Percentiles rank a stretch among this genome's conserved stretches.
These are phyloP conservation scores for Krasilnikovozyma curviuscula DNA, from an alignment of 768 basidiomycete species.

Conservation along the genomic window DNA sequence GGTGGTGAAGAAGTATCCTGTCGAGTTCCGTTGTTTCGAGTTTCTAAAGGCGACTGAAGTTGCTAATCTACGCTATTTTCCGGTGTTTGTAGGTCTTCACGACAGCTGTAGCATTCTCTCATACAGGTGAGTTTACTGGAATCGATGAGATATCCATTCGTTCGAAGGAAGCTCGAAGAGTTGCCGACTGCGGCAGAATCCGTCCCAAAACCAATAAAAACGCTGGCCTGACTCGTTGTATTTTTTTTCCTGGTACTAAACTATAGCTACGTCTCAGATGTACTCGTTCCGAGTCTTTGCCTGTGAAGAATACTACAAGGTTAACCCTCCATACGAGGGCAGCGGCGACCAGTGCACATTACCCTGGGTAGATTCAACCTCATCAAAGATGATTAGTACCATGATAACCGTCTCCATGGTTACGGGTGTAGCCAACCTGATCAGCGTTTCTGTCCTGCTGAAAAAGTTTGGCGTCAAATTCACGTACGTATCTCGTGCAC, in stretches of 20 bases:
- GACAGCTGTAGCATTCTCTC: too few relatives aligned
- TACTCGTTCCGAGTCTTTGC: slow-evolving; percentile 21
- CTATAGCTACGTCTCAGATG: slow-evolving; percentile 21
- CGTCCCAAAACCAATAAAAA: too few relatives aligned
- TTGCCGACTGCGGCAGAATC: too few relatives aligned
- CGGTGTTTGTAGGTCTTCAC: too few relatives aligned
- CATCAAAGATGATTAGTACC: slow-evolving; percentile 15
- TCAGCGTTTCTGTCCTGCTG: background rate
- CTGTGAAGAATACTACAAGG: slow-evolving; percentile 21
- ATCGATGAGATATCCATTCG: too few relatives aligned
- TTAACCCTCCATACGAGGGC: slow-evolving; percentile 10
- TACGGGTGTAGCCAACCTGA: slow-evolving; percentile 11
- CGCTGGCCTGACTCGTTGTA: too few relatives aligned
- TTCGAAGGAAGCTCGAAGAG: too few relatives aligned
- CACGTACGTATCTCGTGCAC: slow-evolving; percentile 11
- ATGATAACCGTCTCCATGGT: slow-evolving; percentile 19
- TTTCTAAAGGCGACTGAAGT: too few relatives aligned
- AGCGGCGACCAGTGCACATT: slow-evolving; percentile 18
- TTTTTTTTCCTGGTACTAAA: background rate
- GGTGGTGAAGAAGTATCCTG: too few relatives aligned
- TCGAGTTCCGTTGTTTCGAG: too few relatives aligned
- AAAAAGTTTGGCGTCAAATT: background rate
- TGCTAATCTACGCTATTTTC: too few relatives aligned
- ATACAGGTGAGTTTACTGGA: too few relatives aligned
- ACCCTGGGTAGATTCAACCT: slow-evolving; percentile 15